Base-by-base conservation (phyloP, 1,284 basidiomycete species). In the Malassezia slooffiae region DNA sequence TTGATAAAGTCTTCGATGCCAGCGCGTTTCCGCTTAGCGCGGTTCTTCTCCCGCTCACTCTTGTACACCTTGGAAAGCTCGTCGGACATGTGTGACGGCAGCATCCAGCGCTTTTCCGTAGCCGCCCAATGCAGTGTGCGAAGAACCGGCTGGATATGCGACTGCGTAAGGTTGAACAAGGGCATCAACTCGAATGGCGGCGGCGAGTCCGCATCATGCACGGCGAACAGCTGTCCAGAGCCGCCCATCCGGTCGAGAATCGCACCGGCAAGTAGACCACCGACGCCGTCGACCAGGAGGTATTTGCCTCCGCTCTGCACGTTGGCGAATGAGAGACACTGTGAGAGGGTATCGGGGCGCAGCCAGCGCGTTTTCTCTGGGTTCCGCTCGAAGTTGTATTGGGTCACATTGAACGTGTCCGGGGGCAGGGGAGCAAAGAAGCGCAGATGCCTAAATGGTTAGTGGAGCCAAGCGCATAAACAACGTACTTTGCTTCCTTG, bases 201-300 rank as follows among this genome's bases (percentile, higher is more conserved):
- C 5, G 91, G 89, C 3, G 84, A 87, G 62, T 96, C 91, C 24
- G 82, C 79, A 55, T 93, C 87, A 60, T 83, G 87, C 60, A 97
- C 80, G 3, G 84, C 79, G 45, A 95, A 74, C 16, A 97, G 73
- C 39, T 80, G 42, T 9, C 45, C 40, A 24, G 26, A 23, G 12
- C 29, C 36, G 26, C 83, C 83, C 19, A 56, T 30, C 17, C 52
- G 16, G 53, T 91, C 87, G 13, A 96, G 69, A 3, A 82, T 83
- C 0, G 85, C 80, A 0, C 90, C 84, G 2, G 93, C 71, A n/a
- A 97, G 67, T 2, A 93, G 87, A 0, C 70, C 69, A 17, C 85
- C 86, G 12, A 85, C 83, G 64, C 95, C 89, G 59, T 99, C 93
- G 0, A 95, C 82, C 1, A 84, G 82, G 34, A 99, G 71, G 64